Conservation (phyloP, 352 stramenopile genomes). For the Pythium scleroteichum region DNA sequence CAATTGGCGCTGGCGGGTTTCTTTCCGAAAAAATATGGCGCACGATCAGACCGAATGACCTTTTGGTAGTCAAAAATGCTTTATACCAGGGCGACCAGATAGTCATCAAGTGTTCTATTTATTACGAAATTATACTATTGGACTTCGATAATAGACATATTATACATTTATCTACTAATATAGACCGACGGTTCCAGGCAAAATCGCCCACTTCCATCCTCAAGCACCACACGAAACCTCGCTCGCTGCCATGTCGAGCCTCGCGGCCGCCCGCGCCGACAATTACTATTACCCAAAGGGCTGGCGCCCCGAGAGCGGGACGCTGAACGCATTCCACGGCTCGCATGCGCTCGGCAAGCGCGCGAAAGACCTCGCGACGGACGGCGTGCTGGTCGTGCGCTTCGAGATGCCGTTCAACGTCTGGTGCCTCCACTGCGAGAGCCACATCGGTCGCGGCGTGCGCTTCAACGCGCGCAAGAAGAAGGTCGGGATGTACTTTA, state of each 20-base stretch:
- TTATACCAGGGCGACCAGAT: no score
- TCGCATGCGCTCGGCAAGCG: slow-evolving; percentile 75
- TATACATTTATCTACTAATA: not conserved
- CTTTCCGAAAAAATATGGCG: slow-evolving; percentile 22
- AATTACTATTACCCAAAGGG: slow-evolving; percentile 97
- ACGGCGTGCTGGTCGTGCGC: slow-evolving; percentile 92
- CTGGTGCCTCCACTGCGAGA: slow-evolving; percentile 85
- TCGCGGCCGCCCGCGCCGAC: slow-evolving; percentile 96
- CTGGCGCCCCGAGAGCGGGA: slow-evolving; percentile 87
- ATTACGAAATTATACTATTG: not conserved
- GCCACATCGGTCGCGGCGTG: slow-evolving; percentile 82
- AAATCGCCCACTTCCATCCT: no score
- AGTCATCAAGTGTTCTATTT: not conserved
- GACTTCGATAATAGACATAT: not conserved
- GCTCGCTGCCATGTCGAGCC: slow-evolving; percentile 88
- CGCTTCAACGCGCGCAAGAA: slow-evolving; percentile 97
- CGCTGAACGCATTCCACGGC: slow-evolving; percentile 82
- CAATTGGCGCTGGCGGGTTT: slow-evolving; percentile 17
- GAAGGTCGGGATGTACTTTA: slow-evolving; percentile 90
- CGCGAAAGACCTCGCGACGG: slow-evolving; percentile 79
- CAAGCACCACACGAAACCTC: no score
- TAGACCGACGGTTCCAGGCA: not conserved
- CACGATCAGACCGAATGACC: not conserved
- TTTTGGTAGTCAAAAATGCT: not conserved
- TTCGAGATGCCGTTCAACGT: slow-evolving; percentile 98